phyloP scores from a whole-genome alignment of 306 rosid species.

The Quercus bicolor region DNA sequence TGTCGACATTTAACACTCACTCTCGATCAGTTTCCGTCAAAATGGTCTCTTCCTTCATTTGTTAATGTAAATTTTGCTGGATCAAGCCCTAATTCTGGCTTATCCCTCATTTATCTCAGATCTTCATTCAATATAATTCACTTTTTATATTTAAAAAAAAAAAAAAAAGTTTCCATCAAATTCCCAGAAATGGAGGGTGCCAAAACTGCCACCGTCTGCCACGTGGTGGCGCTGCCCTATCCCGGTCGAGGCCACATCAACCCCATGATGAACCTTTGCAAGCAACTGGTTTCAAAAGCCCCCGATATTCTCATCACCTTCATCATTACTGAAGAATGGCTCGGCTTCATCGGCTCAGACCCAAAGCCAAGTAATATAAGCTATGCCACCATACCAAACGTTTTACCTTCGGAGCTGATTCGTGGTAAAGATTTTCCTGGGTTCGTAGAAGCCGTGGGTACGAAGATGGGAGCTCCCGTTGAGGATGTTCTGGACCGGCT shows the following conservation, averaged over 20 bases:
- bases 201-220: neutral
- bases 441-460: slow-evolving; percentile 44
- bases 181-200: neutral
- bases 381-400: slow-evolving; percentile 38
- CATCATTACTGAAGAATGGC: slow-evolving; percentile 59
- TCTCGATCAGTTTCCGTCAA: too few relatives aligned
- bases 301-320: slow-evolving; percentile 36
- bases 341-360: slow-evolving; percentile 26
- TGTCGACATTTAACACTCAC: too few relatives aligned
- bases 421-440: slow-evolving; percentile 37
- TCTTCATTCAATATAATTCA: too few relatives aligned
- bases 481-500: slow-evolving; percentile 37
- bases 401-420: slow-evolving; percentile 39
- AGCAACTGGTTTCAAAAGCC: neutral
- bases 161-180: neutral
- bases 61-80: too few relatives aligned
- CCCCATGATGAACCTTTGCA: slow-evolving; percentile 41
- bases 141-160: too few relatives aligned
- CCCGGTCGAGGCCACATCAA: slow-evolving; percentile 47
- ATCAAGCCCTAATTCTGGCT: too few relatives aligned
- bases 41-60: too few relatives aligned
- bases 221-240: slow-evolving; percentile 33
- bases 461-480: slow-evolving; percentile 48
- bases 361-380: slow-evolving; percentile 30
- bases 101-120: too few relatives aligned